Evolutionary conservation across 352 stramenopile species (phyloP), one percentile per base, ranked within the genome.

Genomic region (Globisporangium cystogenes): DNA sequence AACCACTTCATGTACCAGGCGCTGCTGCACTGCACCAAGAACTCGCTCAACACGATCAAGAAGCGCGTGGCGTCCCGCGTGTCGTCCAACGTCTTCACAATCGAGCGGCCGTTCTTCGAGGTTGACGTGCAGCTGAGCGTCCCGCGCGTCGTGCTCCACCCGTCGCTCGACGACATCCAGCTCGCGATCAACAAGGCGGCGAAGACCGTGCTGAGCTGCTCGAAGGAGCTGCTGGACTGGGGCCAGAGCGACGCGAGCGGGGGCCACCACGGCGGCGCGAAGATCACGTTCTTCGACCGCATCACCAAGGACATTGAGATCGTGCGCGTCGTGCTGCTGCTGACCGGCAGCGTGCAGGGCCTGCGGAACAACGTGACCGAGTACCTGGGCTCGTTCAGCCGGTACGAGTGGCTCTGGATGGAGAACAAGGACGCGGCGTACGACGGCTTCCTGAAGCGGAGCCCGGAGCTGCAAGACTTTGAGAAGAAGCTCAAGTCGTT

Each of bases 251-350:
- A 94, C 62, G 67, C 65, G 31, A 72, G 40, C 8, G 40, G 29
- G 1, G 21, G 16, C 26, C 41, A 31, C 21, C 21, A 26, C 10
- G 14, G 7, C 15, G 37, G 12, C 3, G 45, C 29, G 36, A 90
- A 89, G 42, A 55, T 76, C 7, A 98, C 95, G 14, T 99, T 99
- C 64, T 99, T 99, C 60, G 95, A 98, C 53, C 87, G 95, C 0
- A 99, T 99, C 48, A 98, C 95, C 0, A 98, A 98, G 54, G 96
- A 99, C 63, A 98, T 99, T 65, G 96, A 99, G 68, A 98, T 99
- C 45, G 96, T 99, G 1, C 94, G 96, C 26, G 96, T 99, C 14
- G 96, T 97, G 4, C 57, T 99, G 11, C 71, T 99, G 26, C 82
- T 99, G 6, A 99, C 96, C 1, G 96, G 96, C 6, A 98, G 94